Conservation (phyloP, 805 yeast genomes). For the Candida coquimbonensis region DNA sequence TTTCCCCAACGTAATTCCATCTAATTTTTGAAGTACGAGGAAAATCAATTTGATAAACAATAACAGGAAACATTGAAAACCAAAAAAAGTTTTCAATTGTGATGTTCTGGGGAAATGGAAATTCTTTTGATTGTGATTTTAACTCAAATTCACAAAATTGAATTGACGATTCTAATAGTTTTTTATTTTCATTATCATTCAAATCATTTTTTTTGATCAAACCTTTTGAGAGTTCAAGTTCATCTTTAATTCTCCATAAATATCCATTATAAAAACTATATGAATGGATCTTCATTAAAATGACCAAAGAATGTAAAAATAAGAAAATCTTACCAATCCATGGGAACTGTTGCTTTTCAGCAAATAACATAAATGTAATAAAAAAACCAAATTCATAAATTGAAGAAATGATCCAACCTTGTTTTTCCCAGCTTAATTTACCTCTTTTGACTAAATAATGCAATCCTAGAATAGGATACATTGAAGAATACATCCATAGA, state of each 20-base stretch:
- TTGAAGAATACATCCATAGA: constrained; percentile 60
- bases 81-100: constrained; percentile 57
- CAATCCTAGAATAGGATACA: constrained; percentile 52
- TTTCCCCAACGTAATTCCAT: constrained; percentile 60
- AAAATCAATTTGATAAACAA: constrained; percentile 75
- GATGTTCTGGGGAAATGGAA: constrained; percentile 68
- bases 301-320: constrained; percentile 75
- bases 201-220: constrained; percentile 34
- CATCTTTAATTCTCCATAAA: constrained; percentile 57
- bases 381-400: constrained; percentile 50
- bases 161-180: constrained; percentile 38
- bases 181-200: constrained; percentile 9
- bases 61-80: constrained; percentile 84
- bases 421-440: constrained; percentile 48
- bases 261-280: constrained; percentile 90
- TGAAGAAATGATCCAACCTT: constrained; percentile 61
- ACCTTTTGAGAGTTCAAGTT: constrained; percentile 42
- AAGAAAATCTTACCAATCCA: constrained; percentile 91
- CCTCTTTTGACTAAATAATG: constrained; percentile 47
- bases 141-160: constrained; percentile 72
- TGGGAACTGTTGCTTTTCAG: constrained; percentile 54
- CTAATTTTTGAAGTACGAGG: constrained; percentile 71
- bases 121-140: constrained; percentile 40
- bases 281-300: constrained; percentile 94
- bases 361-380: constrained; percentile 44